Evolutionary conservation across 768 basidiomycete genomes (phyloP).

Genomic region (Dioszegia crocea): DNA sequence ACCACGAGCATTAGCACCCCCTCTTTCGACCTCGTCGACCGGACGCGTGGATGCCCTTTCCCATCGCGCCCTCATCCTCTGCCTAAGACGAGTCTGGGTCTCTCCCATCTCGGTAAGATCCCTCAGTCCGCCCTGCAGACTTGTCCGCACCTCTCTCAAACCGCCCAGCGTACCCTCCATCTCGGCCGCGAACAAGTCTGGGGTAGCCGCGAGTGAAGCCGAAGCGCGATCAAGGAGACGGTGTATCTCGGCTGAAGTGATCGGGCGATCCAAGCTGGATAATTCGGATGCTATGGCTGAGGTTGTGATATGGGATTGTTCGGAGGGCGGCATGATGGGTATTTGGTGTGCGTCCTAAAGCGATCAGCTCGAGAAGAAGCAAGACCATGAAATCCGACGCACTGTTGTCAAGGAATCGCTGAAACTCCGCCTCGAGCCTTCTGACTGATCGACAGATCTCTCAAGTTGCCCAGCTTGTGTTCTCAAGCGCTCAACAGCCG

Average conservation of each 20-base stretch:
- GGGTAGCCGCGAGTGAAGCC: neutral
- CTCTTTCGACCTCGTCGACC: neutral
- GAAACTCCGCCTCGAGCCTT: neutral
- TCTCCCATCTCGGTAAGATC: constrained; percentile 6
- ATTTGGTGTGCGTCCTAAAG: too few species aligned
- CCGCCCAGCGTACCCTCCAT: constrained; percentile 9
- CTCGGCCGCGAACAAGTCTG: neutral
- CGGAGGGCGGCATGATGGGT: too few species aligned
- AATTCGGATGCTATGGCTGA: constrained; percentile 4
- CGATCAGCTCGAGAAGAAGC: too few species aligned
- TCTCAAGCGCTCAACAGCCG: constrained; percentile 26
- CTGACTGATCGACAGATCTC: constrained; percentile 1
- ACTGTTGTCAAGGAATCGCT: neutral
- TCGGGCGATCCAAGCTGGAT: neutral
- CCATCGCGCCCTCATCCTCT: neutral
- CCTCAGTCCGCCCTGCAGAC: neutral
- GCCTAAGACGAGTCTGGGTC: neutral
- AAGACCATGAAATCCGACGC: neutral
- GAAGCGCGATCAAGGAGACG: constrained; percentile 9
- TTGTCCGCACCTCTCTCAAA: neutral
- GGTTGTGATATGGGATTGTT: neutral
- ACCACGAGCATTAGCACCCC: neutral
- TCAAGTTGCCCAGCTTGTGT: constrained; percentile 24
- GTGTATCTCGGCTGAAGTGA: constrained; percentile 2
- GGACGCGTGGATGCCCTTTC: neutral